Evolutionary conservation across 176 grass and related monocot species (phyloP), one percentile per base, ranked within the genome.

Genomic region (Carex kokanica): DNA sequence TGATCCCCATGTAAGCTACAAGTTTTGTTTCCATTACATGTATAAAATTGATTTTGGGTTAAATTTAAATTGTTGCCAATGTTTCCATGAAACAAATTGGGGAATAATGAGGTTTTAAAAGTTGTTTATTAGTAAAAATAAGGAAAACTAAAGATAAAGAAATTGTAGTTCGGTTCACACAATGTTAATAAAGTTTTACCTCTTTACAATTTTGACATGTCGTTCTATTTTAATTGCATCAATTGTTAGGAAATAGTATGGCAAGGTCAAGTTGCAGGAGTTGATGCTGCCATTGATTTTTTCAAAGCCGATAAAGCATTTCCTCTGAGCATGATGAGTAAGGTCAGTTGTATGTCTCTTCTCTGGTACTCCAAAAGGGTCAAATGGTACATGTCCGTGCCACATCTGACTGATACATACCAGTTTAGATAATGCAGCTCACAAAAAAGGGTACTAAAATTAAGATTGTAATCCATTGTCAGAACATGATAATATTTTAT

Each of bases 261-360:
- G 95, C 89, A 98, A 95, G 95, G 95, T 73, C 88, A 90, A 81
- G 84, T 89, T 90, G 92, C 95, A 75, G 95, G 93, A 90, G 89
- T 88, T 45, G 89, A 93, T 80, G 91, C 92, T 55, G 95, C 95
- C 21, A n/a, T 91, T 80, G 74, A 90, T 77, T 98, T 91, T 80
- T 98, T 98, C 73, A 95, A 93, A 83, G 95, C 92, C 20, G 89
- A 93, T 72, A 91, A 91, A 75, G 89, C 92, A 75, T 94, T 87
- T 91, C 92, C 92, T 73, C 75, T 94, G 83, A 95, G 88, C 66
- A 81, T 86, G 74, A 89, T 95, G 71, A 54, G 78, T 31, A 95
- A 93, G 92, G 96, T 97, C 20, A 78, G 60, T 71, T 81, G 15
- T 84, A 17, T 61, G 73, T 16, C 9, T 51, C 80, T 34, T 68